Base-by-base conservation (phyloP, 208 protist species). In the Trypanosoma conorhini region DNA sequence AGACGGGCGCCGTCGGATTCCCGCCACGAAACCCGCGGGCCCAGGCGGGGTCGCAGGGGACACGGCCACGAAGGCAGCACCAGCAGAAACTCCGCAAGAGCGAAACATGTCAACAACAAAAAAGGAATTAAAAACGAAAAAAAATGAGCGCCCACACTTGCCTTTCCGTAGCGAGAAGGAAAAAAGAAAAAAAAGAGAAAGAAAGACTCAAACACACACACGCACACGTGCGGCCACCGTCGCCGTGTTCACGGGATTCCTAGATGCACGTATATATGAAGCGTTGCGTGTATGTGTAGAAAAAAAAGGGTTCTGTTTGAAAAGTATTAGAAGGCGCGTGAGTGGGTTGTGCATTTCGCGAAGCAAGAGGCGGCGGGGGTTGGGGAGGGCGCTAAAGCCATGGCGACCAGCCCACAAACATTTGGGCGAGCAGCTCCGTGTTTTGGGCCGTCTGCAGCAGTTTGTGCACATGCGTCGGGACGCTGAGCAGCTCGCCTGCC, bases 321-420 rank as follows among this genome's bases (percentile, higher is more conserved):
- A 42, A 42, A 42, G 12, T 42, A 42, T 13, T 42, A 42, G 12
- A 13, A 42, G 12, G 5, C 5, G 12, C 38, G 12, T 12, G 12
- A n/a, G n/a, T n/a, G n/a, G 38, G 38, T 5, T 13, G 12, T 42
- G 38, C 38, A 42, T 42, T 5, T 42, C 12, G 5, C 38, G 63
- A 30, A 35, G 33, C 28, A 42, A 59, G 65, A n/a, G n/a, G n/a
- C n/a, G n/a, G n/a, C n/a, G n/a, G 19, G 13, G n/a, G 22, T 9
- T 44, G 19, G 52, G 30, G 12, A 38, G 57, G 17, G 21, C 7
- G 42, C 59, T 81, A 95, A 38, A 96, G 65, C 89, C 91, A 96
- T 52, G 90, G 80, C 17, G 88, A 92, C 91, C 91, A 96, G 10
- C 91, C 91, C 8, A 80, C 74, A 64, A 87, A 96, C 81, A 96